Conservation (phyloP, 169 alveolate genomes). For the Eimeria sp. region DNA sequence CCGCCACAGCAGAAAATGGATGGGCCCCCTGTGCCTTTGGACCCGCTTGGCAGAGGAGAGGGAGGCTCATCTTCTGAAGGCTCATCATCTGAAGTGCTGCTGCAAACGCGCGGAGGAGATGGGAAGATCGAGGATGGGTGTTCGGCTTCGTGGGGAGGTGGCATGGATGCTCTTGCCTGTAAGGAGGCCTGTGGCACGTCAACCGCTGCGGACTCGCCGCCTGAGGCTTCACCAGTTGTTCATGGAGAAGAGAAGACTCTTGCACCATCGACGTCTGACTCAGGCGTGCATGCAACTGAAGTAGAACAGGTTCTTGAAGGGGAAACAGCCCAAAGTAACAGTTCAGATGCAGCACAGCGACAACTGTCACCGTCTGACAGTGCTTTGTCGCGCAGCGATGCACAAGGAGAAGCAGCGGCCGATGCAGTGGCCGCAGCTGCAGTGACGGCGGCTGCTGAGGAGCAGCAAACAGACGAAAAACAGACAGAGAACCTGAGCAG, state of each 20-base stretch:
- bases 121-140: not conserved
- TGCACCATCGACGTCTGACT: not conserved
- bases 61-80: not conserved
- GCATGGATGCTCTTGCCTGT: not conserved
- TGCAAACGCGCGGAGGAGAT: not conserved
- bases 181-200: slow-evolving; percentile 24
- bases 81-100: not conserved
- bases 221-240: slow-evolving; percentile 15
- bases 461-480: not conserved
- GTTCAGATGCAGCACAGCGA: not conserved
- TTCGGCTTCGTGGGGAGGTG: not conserved
- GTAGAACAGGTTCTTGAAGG: not conserved
- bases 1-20: not conserved
- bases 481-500: not conserved
- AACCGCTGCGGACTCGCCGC: slow-evolving; percentile 21
- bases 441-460: slow-evolving; percentile 7
- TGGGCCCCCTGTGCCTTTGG: not conserved
- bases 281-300: not conserved
- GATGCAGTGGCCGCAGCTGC: slow-evolving; percentile 31
- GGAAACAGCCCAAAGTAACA: not conserved
- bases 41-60: not conserved
- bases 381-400: not conserved
- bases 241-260: not conserved
- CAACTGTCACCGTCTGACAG: not conserved
- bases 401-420: not conserved